Base-by-base conservation (phyloP, 306 rosid species). In the Lupinus albus region DNA sequence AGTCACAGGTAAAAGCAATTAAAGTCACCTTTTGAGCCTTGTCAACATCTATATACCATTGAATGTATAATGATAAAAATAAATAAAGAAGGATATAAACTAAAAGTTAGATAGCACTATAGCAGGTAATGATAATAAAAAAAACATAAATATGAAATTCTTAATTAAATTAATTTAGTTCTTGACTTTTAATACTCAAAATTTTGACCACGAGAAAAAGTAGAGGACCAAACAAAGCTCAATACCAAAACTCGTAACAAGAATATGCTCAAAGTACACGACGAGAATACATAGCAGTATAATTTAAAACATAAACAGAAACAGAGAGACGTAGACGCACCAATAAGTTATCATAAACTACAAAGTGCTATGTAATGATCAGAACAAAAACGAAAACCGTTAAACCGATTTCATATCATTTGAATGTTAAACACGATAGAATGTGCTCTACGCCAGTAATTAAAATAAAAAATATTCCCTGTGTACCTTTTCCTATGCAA, bases 371-470 rank as follows among this genome's bases (percentile, higher is more conserved):
- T 25, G 28, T 1, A 0, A 25, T 75, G 73, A 76, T 77, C 76
- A 73, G 28, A 67, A 67, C 25, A 62, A 68, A 28, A 77, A 72
- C 68, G 61, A 81, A 82, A 49, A 68, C 57, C 68, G 62, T 82
- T 78, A 30, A 74, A 73, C 75, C 62, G 73, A 76, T 72, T 77
- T 60, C 72, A 50, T 71, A 61, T 55, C 78, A 53, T 73, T 72
- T 64, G 76, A 83, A 75, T 66, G 80, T 74, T 67, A 68, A 60
- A 52, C 36, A 75, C 81, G 82, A 78, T 80, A 78, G 75, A 87
- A 73, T 72, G 73, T 72, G 84, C 84, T 79, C 51, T 52, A 75
- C 39, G 77, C 72, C 72, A 87, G 66, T 85, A 62, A 78, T 25
- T 25, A 25, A 25, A 25, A 25, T 25, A 25, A 25, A 25, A 25